Conservation (phyloP, 495 filamentous ascomycete species). For the Hypoxylon lienhwacheense region DNA sequence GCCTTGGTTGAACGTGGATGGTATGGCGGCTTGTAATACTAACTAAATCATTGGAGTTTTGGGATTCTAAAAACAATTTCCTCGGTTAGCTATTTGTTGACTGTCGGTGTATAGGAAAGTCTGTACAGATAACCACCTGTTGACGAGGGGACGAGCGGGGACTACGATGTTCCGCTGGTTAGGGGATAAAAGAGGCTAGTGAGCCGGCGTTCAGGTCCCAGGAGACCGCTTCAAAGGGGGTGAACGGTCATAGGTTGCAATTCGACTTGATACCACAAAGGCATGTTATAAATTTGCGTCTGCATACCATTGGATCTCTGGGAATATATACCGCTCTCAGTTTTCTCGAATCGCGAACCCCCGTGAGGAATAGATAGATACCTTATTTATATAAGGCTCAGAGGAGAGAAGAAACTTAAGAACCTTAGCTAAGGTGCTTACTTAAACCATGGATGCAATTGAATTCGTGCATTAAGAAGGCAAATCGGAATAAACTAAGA, state of each 20-base stretch:
- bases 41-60: neutral
- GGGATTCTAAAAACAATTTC: neutral
- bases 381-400: neutral
- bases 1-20: slow-evolving; percentile 39
- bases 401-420: neutral
- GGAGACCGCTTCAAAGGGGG: neutral
- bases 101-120: neutral
- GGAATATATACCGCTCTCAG: too few species aligned
- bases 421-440: neutral
- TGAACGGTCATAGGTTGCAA: slow-evolving; percentile 4
- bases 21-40: neutral
- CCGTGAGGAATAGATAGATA: neutral
- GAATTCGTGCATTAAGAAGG: too few species aligned
- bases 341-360: too few species aligned
- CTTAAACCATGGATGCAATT: slow-evolving; percentile 3
- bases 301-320: neutral
- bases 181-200: slow-evolving; percentile 3
- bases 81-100: neutral
- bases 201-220: slow-evolving; percentile 25
- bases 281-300: neutral
- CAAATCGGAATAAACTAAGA: too few species aligned
- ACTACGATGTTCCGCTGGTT: slow-evolving; percentile 20
- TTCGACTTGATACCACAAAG: slow-evolving; percentile 22
- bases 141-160: slow-evolving; percentile 2
- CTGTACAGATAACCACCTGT: slow-evolving; percentile 12